Evolutionary conservation across 352 stramenopile species (phyloP), one percentile per base, ranked within the genome.

Genomic region (Phytophthora constricta): DNA sequence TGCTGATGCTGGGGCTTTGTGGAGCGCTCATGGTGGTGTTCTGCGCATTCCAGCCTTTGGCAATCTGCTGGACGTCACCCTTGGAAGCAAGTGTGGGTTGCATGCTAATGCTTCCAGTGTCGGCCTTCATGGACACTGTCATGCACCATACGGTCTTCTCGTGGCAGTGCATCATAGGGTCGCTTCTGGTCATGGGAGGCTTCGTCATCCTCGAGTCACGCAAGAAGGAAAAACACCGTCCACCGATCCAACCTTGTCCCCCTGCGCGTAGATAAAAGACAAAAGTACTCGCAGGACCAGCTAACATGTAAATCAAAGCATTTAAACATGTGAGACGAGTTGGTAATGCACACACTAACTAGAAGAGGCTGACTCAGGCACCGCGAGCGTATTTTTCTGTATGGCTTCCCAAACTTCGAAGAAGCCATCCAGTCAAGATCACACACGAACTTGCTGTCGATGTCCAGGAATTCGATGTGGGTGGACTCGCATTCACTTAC

Each of bases 21-120:
- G 80, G 76, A 5, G 19, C 41, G 4, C 54, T 84, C n/a, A 80
- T 74, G 2, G 73, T 84, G n/a, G 50, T 78, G 0, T 87, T 86
- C 64, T 87, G 82, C 39, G 61, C 81, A 4, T 72, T 76, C 25
- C 58, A 87, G 46, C 75, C 78, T 2, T 70, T 89, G 33, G 77
- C 78, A 16, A 68, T 89, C 33, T 77, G 63, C 54, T 89, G 78
- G 80, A 87, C 78, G 14, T 86, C 80, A 4, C 80, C 78, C 3
- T 60, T 89, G 19, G 80, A 89, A 64, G 87, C 80, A 13, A 89
- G 79, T 47, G 79, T 87, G 27, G 77, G 79, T 0, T 90, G 78
- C 37, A 86, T 90, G 81, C 62, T 86, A 39, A 86, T 69, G 41
- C 84, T 90, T 46, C 81, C 81, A 10, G 47, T 87, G 31, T 84